These are phyloP conservation scores for Boletus bicolor DNA, from an alignment of 768 basidiomycete genomes.

Conservation along the genomic window DNA sequence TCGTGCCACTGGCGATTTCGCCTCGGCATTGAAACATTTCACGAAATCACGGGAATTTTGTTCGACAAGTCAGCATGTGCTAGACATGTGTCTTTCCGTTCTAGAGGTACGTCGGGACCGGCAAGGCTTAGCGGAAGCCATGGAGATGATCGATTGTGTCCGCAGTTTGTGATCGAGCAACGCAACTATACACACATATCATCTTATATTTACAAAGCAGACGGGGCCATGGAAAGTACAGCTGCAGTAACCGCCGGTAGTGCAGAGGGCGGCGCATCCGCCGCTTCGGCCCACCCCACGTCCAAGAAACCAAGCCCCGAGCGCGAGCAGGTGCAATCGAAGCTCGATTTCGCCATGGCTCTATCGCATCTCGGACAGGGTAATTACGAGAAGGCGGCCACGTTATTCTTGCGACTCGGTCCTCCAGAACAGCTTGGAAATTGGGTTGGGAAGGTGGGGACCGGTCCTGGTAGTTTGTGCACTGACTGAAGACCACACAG, in stretches of 20 bases:
- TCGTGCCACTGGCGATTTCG: slow-evolving; percentile 68
- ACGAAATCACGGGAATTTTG: slow-evolving; percentile 94
- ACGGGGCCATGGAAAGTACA: slow-evolving; percentile 76
- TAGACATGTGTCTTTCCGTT: slow-evolving; percentile 87
- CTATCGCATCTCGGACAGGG: slow-evolving; percentile 70
- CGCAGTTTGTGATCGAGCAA: slow-evolving; percentile 80
- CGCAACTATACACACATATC: slow-evolving; percentile 81
- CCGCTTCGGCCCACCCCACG: slow-evolving; percentile 17
- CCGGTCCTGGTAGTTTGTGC: not conserved
- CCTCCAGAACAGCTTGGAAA: slow-evolving; percentile 64
- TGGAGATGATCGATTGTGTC: not conserved
- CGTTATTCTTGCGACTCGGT: slow-evolving; percentile 66
- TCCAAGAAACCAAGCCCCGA: slow-evolving; percentile 49
- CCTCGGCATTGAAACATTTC: slow-evolving; percentile 72
- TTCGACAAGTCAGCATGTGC: slow-evolving; percentile 84
- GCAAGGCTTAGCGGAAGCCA: not conserved
- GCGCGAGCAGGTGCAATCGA: slow-evolving; percentile 67
- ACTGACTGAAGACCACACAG: slow-evolving; percentile 22
- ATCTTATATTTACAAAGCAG: slow-evolving; percentile 96
- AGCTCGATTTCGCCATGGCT: slow-evolving; percentile 79
- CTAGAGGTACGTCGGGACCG: slow-evolving; percentile 55
- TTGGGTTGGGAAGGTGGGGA: slow-evolving; percentile 67
- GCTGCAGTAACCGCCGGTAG: slow-evolving; percentile 33
- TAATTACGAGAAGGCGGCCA: slow-evolving; percentile 79
- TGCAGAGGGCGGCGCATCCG: slow-evolving; percentile 15